Evolutionary conservation across 192 early-diverging fungal species (phyloP).

Genomic region (Backusella psychrophila): DNA sequence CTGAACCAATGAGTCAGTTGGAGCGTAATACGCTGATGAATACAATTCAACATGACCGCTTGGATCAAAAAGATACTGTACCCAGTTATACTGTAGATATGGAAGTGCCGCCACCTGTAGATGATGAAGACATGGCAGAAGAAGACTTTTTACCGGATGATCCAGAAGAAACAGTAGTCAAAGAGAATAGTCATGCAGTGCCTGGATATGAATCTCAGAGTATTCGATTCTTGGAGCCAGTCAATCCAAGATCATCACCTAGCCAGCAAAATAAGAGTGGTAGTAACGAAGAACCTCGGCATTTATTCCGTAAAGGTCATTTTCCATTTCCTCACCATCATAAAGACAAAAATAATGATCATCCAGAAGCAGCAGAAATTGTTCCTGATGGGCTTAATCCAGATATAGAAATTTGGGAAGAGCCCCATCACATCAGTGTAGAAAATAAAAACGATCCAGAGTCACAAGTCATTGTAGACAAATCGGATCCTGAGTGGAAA

Average conservation of each 20-base stretch:
- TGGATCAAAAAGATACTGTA: not conserved
- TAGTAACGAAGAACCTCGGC: not conserved
- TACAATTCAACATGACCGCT: constrained; percentile 9
- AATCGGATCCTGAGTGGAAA: constrained; percentile 17
- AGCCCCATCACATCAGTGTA: constrained; percentile 4
- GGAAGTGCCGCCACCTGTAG: not conserved
- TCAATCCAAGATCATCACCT: constrained; percentile 24
- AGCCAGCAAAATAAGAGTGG: not conserved
- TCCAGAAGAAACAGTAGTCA: constrained; percentile 1
- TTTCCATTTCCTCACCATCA: not conserved
- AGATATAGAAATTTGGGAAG: constrained; percentile 28
- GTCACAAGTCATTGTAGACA: constrained; percentile 2
- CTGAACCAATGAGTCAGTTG: constrained; percentile 12
- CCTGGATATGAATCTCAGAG: constrained; percentile 20
- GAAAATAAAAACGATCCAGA: constrained; percentile 11
- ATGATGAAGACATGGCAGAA: constrained; percentile 20
- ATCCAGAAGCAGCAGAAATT: not conserved
- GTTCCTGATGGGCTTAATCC: not conserved
- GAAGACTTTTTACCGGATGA: constrained; percentile 33
- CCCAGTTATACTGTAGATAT: constrained; percentile 18
- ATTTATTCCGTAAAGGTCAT: not conserved
- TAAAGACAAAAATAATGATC: not conserved
- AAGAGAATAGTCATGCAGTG: not conserved
- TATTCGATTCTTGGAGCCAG: constrained; percentile 36
- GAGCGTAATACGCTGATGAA: constrained; percentile 26